Conservation (phyloP, 2,329 filamentous ascomycete species). For the Coniochaeta sp. region DNA sequence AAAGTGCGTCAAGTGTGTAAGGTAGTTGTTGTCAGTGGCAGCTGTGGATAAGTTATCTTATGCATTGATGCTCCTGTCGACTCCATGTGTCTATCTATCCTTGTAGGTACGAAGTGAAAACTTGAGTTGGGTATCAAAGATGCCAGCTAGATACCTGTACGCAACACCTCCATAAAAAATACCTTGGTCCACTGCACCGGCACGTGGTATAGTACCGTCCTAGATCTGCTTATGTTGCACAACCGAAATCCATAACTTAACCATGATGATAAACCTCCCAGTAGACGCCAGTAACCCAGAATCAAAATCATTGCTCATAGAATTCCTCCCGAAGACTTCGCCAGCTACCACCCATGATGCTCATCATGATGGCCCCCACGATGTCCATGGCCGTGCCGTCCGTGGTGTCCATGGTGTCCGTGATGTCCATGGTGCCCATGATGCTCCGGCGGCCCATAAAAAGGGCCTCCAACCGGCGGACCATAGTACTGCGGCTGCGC, state of each 20-base stretch:
- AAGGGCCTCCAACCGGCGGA: background rate
- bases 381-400: background rate
- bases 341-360: too few species aligned
- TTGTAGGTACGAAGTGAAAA: background rate
- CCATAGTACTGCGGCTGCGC: background rate
- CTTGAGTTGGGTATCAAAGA: background rate
- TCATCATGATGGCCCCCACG: background rate
- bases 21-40: too few species aligned
- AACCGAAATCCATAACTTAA: background rate
- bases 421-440: background rate
- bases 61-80: too few species aligned
- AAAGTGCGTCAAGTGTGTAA: too few species aligned
- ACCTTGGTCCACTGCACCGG: too few species aligned
- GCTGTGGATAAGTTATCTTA: too few species aligned
- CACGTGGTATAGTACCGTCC: too few species aligned
- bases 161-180: too few species aligned
- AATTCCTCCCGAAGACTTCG: too few species aligned
- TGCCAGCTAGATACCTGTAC: background rate
- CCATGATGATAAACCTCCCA: background rate
- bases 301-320: background rate
- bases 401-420: background rate
- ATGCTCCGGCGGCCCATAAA: background rate
- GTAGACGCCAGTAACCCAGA: background rate
- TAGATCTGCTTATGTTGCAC: too few species aligned
- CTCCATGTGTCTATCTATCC: background rate